These are phyloP conservation scores for Pelargonium cotyledonis DNA, from an alignment of 441 rosid species.

Conservation along the genomic window DNA sequence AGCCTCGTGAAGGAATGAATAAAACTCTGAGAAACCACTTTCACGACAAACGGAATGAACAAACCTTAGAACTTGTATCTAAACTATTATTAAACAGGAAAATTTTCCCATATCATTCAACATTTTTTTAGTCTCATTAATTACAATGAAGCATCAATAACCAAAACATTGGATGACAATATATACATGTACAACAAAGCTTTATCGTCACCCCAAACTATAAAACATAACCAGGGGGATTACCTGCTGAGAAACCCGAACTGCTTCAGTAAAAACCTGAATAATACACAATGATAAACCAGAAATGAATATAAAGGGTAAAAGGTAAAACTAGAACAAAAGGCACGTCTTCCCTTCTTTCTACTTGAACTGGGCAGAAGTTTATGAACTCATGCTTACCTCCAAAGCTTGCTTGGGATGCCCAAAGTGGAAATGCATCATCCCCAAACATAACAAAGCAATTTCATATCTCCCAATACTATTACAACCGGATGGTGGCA, in stretches of 20 bases:
- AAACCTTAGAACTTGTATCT: too few species aligned
- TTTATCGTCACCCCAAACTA: background rate
- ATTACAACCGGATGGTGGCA: constrained; percentile 48
- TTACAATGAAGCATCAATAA: background rate
- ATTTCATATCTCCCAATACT: constrained; percentile 68
- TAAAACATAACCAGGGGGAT: constrained; percentile 1
- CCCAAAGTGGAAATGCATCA: constrained; percentile 96
- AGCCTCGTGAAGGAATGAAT: too few species aligned
- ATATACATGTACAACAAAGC: background rate
- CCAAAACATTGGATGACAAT: background rate
- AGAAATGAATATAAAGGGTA: background rate
- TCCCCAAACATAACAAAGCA: constrained; percentile 81
- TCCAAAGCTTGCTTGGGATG: constrained; percentile 90
- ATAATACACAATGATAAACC: constrained; percentile 19
- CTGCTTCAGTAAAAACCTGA: constrained; percentile 93
- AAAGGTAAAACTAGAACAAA: background rate
- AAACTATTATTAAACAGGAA: too few species aligned
- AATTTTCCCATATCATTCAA: too few species aligned
- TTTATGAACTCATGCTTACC: constrained; percentile 37
- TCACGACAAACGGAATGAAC: too few species aligned
- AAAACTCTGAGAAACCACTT: too few species aligned
- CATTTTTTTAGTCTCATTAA: too few species aligned
- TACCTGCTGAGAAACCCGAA: constrained; percentile 84
- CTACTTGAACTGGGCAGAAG: too few species aligned
- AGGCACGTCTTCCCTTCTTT: constrained; percentile 9